These are phyloP conservation scores for Backusella psychrophila DNA, from an alignment of 192 early-diverging fungal species.

Conservation along the genomic window DNA sequence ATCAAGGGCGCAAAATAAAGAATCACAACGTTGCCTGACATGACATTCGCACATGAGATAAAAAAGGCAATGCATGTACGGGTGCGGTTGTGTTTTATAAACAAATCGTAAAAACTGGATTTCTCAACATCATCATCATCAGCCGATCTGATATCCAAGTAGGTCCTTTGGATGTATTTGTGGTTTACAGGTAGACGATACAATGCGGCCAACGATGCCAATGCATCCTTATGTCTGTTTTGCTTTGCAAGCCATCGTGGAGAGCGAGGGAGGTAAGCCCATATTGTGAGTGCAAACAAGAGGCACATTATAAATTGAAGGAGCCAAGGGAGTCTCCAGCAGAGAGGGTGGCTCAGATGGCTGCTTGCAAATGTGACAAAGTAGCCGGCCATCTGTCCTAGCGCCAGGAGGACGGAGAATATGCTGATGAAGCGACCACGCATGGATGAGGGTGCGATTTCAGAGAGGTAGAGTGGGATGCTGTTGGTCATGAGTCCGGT, in stretches of 20 bases:
- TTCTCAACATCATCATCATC: constrained; percentile 14
- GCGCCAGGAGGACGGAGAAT: constrained; percentile 86
- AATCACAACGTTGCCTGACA: constrained; percentile 75
- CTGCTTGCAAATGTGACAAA: constrained; percentile 46
- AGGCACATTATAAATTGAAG: constrained; percentile 67
- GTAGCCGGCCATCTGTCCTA: constrained; percentile 67
- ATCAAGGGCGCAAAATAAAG: constrained; percentile 54
- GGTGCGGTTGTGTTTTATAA: constrained; percentile 53
- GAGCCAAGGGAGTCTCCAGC: constrained; percentile 69
- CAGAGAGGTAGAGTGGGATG: constrained; percentile 37
- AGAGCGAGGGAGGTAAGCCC: constrained; percentile 67
- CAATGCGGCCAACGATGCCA: constrained; percentile 57
- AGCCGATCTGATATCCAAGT: constrained; percentile 60
- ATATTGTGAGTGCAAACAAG: constrained; percentile 55
- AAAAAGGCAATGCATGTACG: constrained; percentile 62
- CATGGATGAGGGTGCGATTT: constrained; percentile 74
- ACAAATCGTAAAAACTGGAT: constrained; percentile 56
- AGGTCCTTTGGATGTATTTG: constrained; percentile 52
- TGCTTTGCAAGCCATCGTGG: constrained; percentile 79
- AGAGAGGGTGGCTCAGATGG: constrained; percentile 21
- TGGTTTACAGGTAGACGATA: constrained; percentile 6
- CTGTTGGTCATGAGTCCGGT: background rate
- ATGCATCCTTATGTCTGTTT: constrained; percentile 63
- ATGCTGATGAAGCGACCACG: constrained; percentile 83
- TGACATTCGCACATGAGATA: constrained; percentile 69